These are phyloP conservation scores for Penicillium pulvis DNA, from an alignment of 495 filamentous ascomycete genomes.

Conservation along the genomic window DNA sequence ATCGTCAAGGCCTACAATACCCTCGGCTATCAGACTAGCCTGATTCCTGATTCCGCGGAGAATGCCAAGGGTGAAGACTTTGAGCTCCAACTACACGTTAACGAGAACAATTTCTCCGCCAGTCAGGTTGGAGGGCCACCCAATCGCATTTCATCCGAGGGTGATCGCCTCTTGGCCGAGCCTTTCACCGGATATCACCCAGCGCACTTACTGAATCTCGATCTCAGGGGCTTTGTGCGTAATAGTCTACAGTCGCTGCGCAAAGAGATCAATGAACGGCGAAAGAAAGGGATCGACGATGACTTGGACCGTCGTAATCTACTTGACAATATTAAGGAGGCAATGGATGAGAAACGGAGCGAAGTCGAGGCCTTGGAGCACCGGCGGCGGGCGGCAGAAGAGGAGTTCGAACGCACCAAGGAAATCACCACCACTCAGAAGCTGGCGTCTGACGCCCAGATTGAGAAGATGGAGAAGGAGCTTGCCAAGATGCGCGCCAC, in stretches of 20 bases:
- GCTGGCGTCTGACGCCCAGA: constrained; percentile 83
- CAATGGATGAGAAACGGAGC: constrained; percentile 87
- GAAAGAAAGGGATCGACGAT: constrained; percentile 77
- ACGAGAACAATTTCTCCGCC: constrained; percentile 72
- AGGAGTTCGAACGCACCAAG: constrained; percentile 91
- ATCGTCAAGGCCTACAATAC: constrained; percentile 89
- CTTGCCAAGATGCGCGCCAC: constrained; percentile 85
- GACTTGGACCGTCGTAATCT: constrained; percentile 91
- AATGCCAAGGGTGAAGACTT: constrained; percentile 85
- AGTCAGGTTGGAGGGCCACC: constrained; percentile 67
- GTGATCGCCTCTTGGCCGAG: constrained; percentile 75
- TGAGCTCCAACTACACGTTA: constrained; percentile 76
- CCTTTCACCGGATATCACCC: constrained; percentile 84
- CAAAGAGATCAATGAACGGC: constrained; percentile 85
- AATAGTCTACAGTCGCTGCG: constrained; percentile 73
- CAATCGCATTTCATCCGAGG: constrained; percentile 50
- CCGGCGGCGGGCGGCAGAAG: constrained; percentile 77
- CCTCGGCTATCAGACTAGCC: constrained; percentile 85
- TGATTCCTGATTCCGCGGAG: constrained; percentile 79
- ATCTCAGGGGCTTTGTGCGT: constrained; percentile 80
- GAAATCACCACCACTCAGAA: constrained; percentile 88
- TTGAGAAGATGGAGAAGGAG: constrained; percentile 98
- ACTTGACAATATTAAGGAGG: constrained; percentile 89
- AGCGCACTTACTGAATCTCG: constrained; percentile 80
- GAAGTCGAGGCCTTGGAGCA: constrained; percentile 94